Base-by-base conservation (phyloP, 2,329 filamentous ascomycete genomes). In the Xylariaceae sp. region DNA sequence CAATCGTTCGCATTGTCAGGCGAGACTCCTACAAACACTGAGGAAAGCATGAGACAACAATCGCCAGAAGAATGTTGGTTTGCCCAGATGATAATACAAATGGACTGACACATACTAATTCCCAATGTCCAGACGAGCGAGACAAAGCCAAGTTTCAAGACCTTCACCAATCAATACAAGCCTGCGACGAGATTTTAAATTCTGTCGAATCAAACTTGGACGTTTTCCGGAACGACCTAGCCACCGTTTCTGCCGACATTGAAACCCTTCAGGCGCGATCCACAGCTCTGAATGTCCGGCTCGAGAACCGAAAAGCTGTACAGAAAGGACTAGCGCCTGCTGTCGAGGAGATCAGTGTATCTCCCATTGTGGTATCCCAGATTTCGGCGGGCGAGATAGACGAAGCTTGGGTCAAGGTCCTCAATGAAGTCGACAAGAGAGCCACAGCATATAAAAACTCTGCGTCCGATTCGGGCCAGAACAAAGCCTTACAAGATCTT, bases 161-260 rank as follows among this genome's bases (percentile, higher is more conserved):
- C 45, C 75, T 98, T 34, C 93, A 97, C 67, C 82, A 79, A 59
- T 94, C 91, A 4, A 97, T 98, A 59, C 68, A 76, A 63, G 87
- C 88, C 40, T 98, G 92, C 69, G 93, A 98, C 67, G 86, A 95
- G 63, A 88, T 97, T 40, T 77, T 97, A 37, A 87, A 84, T 66
- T 95, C 91, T 0, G 93, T 98, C 44, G 92, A 98, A 69, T 83
- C 81, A 23, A 97, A 96, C 64, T 75, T 98, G 42, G 87, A 87
- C 29, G 92, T 85, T 64, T 98, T 98, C 63, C 90, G 94, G 63
- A 87, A 90, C 49, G 94, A 98, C 65, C 79, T 98, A 10, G 92
- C 89, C 7, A 80, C 83, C 12, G 93, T 98, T 11, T 96, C 93
- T 2, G 85, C 90, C 6, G 93, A 98, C 64, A 98, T 98, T 41